Evolutionary conservation across 306 rosid genomes (phyloP).

Genomic region (Castanea mollissima): DNA sequence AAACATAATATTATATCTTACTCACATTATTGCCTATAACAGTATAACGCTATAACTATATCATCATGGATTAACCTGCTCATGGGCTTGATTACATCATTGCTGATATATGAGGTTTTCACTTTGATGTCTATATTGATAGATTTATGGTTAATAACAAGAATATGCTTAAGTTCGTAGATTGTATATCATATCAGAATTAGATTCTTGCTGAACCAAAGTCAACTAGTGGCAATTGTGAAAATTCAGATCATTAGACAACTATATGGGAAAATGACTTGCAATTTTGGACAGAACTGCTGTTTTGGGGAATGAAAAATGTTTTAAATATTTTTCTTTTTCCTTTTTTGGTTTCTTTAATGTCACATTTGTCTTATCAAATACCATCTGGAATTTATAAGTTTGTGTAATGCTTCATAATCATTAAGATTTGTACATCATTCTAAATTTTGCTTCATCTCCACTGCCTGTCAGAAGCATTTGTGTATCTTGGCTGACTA

Average conservation of each 20-base stretch:
- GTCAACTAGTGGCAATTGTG: not conserved
- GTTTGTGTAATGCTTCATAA: not conserved
- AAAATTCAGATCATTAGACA: not conserved
- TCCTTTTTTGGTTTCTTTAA: too few relatives aligned
- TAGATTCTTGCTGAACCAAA: not conserved
- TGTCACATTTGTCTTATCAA: not conserved
- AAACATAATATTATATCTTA: not conserved
- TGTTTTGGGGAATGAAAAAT: not conserved
- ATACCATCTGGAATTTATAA: not conserved
- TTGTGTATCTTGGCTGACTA: constrained; percentile 25
- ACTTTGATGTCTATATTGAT: not conserved
- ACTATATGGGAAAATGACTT: not conserved
- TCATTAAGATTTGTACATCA: constrained; percentile 6
- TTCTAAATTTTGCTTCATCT: not conserved
- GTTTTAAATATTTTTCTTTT: not conserved
- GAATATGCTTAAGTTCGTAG: not conserved
- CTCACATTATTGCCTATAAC: not conserved
- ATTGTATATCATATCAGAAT: not conserved
- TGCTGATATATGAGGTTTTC: not conserved
- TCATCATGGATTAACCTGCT: not conserved
- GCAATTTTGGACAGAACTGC: not conserved
- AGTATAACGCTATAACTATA: not conserved
- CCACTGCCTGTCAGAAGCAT: constrained; percentile 17
- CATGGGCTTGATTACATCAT: not conserved
- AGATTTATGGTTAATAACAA: not conserved